Evolutionary conservation across 2,329 filamentous ascomycete genomes (phyloP), one percentile per base, ranked within the genome.

Genomic region (Sphaerulina vaccinii): DNA sequence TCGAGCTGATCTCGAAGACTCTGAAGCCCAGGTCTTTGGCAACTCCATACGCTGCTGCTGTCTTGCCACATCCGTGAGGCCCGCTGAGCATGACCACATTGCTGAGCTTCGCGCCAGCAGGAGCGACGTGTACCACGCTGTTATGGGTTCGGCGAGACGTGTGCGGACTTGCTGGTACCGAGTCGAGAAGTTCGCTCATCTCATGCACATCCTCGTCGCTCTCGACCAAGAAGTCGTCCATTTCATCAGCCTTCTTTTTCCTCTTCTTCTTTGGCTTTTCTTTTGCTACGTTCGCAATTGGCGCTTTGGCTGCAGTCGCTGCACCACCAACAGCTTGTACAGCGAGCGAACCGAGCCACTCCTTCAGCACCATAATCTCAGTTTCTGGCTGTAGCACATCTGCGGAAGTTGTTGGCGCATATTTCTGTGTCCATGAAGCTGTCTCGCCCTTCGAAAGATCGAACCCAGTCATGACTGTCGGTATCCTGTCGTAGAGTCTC

Each of bases 1-100:
- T 83, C 0, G 92, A 75, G 64, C 95, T 95, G 66, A 99, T 90
- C 70, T 99, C 93, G 60, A 99, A 99, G 1, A 99, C 81, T 64
- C 96, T 91, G 65, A 95, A 97, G 1, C 82, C 90, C 13, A 97
- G 78, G 70, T 99, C 92, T 64, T 88, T 92, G 3, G 93, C 92
- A 36, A 91, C 87, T 3, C 93, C 93, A 69, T 95, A 91, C 0
- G 96, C 87, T 1, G 90, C 84, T 5, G 95, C 91, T 10, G 91
- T 95, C 73, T 99, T 99, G 2, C 93, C 95, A 66, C 87, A 92
- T 0, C 93, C 93, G 60, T 88, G 79, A 2, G 92, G 90, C 0
- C 93, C 93, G 64, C 90, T 96, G 24, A 99, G 77, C 6, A 99
- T 75, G n/a, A 96, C 81, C 0, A 86, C 82, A 70, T 96, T 96